Evolutionary conservation across 768 basidiomycete species (phyloP), one percentile per base, ranked within the genome.

Genomic region (Lanmaoa rubissima): DNA sequence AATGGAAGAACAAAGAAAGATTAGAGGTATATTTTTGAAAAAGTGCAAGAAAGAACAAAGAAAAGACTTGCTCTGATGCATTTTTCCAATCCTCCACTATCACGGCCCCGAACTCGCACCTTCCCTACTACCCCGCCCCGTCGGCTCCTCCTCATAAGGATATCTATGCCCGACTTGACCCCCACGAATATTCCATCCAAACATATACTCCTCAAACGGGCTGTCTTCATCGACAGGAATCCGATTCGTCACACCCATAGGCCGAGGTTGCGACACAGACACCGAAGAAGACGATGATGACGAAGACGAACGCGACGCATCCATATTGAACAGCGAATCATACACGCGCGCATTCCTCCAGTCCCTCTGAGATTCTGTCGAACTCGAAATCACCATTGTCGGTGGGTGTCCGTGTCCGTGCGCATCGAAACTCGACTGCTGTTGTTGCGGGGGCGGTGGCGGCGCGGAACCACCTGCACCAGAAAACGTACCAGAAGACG

Each of bases 151-250:
- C 13, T 38, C 57, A 34, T 42, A 47, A 11, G 58, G 35, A 48
- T 48, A 50, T 24, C 17, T 1, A 6, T 32, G 50, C 6, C 39
- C 59, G 3, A 28, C 5, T 12, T 50, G 43, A 13, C 49, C 26
- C 5, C 58, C 24, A 0, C 46, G 53, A 14, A 39, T 3, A 9
- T 32, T 17, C 65, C 65, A 66, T 16, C 60, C 58, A 56, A 62
- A 60, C 49, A 54, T 36, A 24, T 39, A 48, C 0, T 66, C 66
- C 2, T 68, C 66, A 19, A 61, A 59, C 43, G 40, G 7, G 11
- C 42, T 36, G 7, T 67, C 66, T 34, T 69, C 67, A 0, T 67
- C 59, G 9, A 65, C 44, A 0, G 65, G 66, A 44, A 69, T 39
- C 19, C 67, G 66, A 16, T 46, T 57, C 49, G 54, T 31, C 19